A percentile compares a stretch with the other conserved stretches of the same genome.
Conservation (phyloP, 2,329 filamentous ascomycete genomes). For the Cladophialophora psammophila region DNA sequence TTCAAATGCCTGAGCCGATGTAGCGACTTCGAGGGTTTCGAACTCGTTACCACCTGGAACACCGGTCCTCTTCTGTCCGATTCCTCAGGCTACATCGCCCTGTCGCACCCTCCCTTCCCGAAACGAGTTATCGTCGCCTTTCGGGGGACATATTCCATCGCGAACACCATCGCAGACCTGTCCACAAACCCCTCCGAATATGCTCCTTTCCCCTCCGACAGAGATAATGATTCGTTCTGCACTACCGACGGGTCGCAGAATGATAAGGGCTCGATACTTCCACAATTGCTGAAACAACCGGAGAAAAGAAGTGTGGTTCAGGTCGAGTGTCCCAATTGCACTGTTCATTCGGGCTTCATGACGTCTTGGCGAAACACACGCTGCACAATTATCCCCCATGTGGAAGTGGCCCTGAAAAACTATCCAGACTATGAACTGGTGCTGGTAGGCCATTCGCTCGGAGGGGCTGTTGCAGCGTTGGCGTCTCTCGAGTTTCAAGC, state of each 20-base stretch:
- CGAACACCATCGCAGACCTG: conserved; percentile 89
- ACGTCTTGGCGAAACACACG: conserved; percentile 82
- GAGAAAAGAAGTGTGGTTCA: conserved; percentile 40
- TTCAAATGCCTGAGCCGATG: conserved; percentile 88
- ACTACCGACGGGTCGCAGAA: conserved; percentile 20
- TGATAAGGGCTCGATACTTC: conserved; percentile 27
- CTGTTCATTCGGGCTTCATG: conserved; percentile 90
- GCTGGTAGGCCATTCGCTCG: conserved; percentile 88
- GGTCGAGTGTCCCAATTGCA: conserved; percentile 78
- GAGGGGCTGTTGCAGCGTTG: conserved; percentile 87
- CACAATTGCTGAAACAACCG: conserved; percentile 32
- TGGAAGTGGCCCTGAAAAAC: conserved; percentile 65
- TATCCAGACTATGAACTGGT: conserved; percentile 77
- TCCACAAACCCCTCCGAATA: conserved; percentile 90
- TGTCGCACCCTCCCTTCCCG: conserved; percentile 72
- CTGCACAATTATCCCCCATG: conserved; percentile 69
- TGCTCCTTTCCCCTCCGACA: conserved; percentile 75
- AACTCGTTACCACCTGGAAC: conserved; percentile 85
- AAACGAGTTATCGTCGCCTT: conserved; percentile 84
- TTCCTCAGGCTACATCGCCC: conserved; percentile 89
- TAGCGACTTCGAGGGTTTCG: conserved; percentile 78
- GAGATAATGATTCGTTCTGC: conserved; percentile 44
- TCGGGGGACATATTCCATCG: conserved; percentile 90
- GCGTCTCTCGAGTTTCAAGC: conserved; percentile 82
- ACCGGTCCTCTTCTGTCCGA: conserved; percentile 86